phyloP scores from a whole-genome alignment of 345 rosid species.

The Populus pruinosa region DNA sequence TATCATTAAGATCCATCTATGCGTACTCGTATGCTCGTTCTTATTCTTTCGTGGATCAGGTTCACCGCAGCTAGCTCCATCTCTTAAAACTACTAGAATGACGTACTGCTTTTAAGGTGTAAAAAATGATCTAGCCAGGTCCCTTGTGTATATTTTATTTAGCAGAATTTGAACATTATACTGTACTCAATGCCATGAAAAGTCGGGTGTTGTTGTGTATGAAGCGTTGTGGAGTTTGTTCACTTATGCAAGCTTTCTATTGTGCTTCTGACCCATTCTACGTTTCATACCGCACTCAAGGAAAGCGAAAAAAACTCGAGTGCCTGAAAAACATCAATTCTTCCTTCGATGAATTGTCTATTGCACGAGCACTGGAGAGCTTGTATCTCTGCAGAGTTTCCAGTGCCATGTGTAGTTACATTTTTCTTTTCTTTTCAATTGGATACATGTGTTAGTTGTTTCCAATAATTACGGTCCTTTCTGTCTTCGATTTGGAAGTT shows the following conservation, averaged over 20 bases:
- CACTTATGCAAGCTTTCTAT: neutral
- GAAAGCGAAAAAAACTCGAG: neutral
- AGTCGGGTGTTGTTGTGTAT: neutral
- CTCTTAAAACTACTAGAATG: neutral
- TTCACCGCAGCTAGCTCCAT: slow-evolving; percentile 10
- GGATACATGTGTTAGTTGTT: no score
- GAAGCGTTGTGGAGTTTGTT: neutral
- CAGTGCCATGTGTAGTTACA: no score
- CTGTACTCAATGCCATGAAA: slow-evolving; percentile 14
- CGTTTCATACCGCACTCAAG: neutral
- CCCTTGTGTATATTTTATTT: slow-evolving; percentile 22
- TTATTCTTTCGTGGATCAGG: slow-evolving; percentile 28
- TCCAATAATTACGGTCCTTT: no score
- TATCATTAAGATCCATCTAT: slow-evolving; percentile 2
- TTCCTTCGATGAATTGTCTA: no score
- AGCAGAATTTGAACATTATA: slow-evolving; percentile 5
- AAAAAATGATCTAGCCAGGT: slow-evolving; percentile 22
- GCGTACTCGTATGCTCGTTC: slow-evolving; percentile 20
- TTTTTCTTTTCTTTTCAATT: no score
- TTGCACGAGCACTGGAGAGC: no score
- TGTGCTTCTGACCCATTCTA: neutral
- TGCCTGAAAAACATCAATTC: no score
- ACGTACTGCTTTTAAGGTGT: slow-evolving; percentile 5
- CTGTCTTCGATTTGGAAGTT: no score
- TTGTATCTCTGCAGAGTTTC: no score